A percentile compares a stretch with the other conserved stretches of the same genome.
These are phyloP conservation scores for Cordyceps fumosorosea DNA, from an alignment of 2,329 filamentous ascomycete species.

Conservation along the genomic window DNA sequence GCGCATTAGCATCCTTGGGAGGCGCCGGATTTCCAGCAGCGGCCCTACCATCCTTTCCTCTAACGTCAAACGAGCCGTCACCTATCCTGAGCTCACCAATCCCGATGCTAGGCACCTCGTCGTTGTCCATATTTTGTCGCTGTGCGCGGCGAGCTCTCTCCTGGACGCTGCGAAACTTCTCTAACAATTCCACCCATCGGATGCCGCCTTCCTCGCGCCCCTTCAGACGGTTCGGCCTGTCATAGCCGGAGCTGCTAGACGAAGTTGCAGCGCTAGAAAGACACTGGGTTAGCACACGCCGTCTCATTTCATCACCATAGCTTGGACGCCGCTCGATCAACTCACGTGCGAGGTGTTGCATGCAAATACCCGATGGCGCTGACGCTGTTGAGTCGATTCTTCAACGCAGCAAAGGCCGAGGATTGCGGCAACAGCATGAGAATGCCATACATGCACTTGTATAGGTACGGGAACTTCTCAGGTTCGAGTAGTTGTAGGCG, in stretches of 20 bases:
- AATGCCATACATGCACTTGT: constrained; percentile 95
- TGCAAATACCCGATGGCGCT: constrained; percentile 95
- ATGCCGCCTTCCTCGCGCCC: constrained; percentile 77
- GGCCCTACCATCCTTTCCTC: constrained; percentile 33
- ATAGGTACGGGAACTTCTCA: constrained; percentile 88
- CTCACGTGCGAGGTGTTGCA: constrained; percentile 70
- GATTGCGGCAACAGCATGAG: constrained; percentile 98
- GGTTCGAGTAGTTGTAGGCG: constrained; percentile 92
- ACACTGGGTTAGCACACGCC: neutral
- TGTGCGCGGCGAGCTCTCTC: constrained; percentile 73
- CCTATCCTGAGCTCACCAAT: constrained; percentile 35
- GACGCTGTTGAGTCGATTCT: constrained; percentile 94
- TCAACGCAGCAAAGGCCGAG: constrained; percentile 90
- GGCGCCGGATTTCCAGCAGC: constrained; percentile 30
- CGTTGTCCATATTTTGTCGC: constrained; percentile 46
- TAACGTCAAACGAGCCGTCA: constrained; percentile 35
- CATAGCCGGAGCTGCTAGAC: constrained; percentile 52
- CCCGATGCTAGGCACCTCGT: constrained; percentile 40
- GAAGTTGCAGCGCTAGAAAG: constrained; percentile 37
- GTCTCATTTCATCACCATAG: neutral
- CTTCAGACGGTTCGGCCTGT: constrained; percentile 72
- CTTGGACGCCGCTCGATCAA: neutral
- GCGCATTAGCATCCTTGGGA: constrained; percentile 42
- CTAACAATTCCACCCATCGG: constrained; percentile 84
- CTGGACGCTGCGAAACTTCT: constrained; percentile 90